phyloP scores from a whole-genome alignment of 768 basidiomycete genomes.

The Pulveroboletus sp. region DNA sequence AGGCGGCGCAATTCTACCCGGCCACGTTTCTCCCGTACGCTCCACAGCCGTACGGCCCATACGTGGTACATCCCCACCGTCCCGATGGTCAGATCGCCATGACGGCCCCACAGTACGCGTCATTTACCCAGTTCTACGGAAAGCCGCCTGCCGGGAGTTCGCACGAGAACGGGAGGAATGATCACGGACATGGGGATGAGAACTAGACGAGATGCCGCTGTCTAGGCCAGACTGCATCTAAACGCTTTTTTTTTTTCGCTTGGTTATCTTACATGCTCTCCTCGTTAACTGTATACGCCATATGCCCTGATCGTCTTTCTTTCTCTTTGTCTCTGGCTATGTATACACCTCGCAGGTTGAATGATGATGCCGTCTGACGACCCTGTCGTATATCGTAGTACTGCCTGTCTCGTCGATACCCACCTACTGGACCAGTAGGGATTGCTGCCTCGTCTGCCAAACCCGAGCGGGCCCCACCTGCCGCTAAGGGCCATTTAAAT shows the following conservation, averaged over 20 bases:
- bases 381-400: constrained; percentile 28
- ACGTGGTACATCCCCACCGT: constrained; percentile 42
- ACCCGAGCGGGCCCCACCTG: not conserved
- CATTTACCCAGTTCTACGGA: constrained; percentile 36
- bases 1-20: constrained; percentile 43
- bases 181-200: constrained; percentile 29
- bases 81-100: constrained; percentile 37
- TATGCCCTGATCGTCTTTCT: constrained; percentile 14
- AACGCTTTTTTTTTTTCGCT: constrained; percentile 8
- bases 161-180: constrained; percentile 27
- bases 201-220: constrained; percentile 24
- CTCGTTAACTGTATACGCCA: constrained; percentile 4
- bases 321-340: constrained; percentile 3
- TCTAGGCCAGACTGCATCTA: constrained; percentile 14
- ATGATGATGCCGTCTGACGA: constrained; percentile 19
- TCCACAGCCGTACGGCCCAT: constrained; percentile 45
- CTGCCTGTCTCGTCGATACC: constrained; percentile 28
- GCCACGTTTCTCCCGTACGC: constrained; percentile 45
- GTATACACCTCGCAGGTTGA: constrained; percentile 29
- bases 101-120: constrained; percentile 34
- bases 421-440: constrained; percentile 20
- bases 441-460: constrained; percentile 15
- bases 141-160: constrained; percentile 35
- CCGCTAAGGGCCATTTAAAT: not conserved
- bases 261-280: constrained; percentile 15